Conservation (phyloP, 345 rosid genomes). For the Aquilaria sinensis region DNA sequence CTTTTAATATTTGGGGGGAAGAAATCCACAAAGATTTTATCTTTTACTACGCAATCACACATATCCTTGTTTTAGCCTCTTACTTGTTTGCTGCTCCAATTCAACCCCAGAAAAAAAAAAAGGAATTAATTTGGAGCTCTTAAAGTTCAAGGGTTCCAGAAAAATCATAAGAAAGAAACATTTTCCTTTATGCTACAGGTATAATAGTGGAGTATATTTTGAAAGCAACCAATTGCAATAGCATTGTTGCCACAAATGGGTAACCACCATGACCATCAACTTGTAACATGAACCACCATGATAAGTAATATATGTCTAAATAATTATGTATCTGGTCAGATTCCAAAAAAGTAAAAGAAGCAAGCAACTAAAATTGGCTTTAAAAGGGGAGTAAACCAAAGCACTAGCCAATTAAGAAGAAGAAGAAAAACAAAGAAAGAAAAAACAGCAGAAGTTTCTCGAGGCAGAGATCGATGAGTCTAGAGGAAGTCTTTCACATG, state of each 20-base stretch:
- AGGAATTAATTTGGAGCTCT: too few species aligned
- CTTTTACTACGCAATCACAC: too few species aligned
- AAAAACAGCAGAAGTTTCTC: neutral
- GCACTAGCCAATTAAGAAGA: neutral
- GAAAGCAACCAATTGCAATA: too few species aligned
- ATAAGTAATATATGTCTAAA: constrained; percentile 14
- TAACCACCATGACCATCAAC: neutral
- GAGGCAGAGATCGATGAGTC: constrained; percentile 20
- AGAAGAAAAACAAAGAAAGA: neutral
- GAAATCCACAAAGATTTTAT: too few species aligned
- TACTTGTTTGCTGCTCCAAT: too few species aligned
- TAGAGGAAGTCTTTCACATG: constrained; percentile 53
- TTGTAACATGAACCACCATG: constrained; percentile 14
- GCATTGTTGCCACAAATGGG: neutral
- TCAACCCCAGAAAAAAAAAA: too few species aligned
- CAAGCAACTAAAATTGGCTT: constrained; percentile 9
- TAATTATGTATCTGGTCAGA: neutral
- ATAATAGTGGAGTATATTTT: too few species aligned
- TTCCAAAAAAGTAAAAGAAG: neutral
- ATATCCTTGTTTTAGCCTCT: too few species aligned
- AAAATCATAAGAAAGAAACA: too few species aligned
- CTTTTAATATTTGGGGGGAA: too few species aligned
- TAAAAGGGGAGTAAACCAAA: constrained; percentile 9
- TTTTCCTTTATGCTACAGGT: too few species aligned
- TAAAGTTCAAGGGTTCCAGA: too few species aligned